Base-by-base conservation (phyloP, 1,284 basidiomycete species). In the Mycosarcoma maydis region DNA sequence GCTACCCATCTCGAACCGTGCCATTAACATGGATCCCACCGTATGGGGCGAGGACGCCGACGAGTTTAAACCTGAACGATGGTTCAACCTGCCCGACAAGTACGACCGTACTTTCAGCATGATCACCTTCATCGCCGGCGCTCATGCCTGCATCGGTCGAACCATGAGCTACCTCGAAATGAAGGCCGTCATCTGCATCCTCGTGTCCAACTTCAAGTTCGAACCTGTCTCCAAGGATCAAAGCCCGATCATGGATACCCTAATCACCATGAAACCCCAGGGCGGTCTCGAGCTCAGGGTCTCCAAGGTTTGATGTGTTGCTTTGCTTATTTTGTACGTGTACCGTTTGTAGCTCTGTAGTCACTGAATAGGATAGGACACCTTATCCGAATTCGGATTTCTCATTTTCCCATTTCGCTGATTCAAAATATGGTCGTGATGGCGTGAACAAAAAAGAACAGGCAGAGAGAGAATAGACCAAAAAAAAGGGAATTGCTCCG, bases 251-350 rank as follows among this genome's bases (percentile, higher is more conserved):
- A 69, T 70, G 60, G 68, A 64, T 23, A 62, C 70, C 10, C 36
- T 70, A 42, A 75, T 75, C 44, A 75, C 73, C 17, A 73, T 73
- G 73, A 71, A 73, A 59, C 73, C 73, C 1, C 36, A 73, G 34
- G 71, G 64, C 7, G 73, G 73, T n/a, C 40, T 75, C 2, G 47
- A 48, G 20, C 42, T 75, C n/a, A 56, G 61, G 30, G 48, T 75
- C 7, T 72, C 36, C 19, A 41, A 24, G 19, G 49, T 58, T 8
- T 62, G 45, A 20, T 29, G 7, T 29, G 7, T 29, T n/a, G n/a
- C n/a, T n/a, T n/a, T n/a, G n/a, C n/a, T n/a, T n/a, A n/a, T n/a
- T n/a, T n/a, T n/a, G n/a, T n/a, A n/a, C n/a, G n/a, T n/a, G n/a
- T n/a, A n/a, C n/a, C n/a, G n/a, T n/a, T n/a, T n/a, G n/a, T n/a